Evolutionary conservation across 768 basidiomycete genomes (phyloP).

Genomic region (Collybia sp.): DNA sequence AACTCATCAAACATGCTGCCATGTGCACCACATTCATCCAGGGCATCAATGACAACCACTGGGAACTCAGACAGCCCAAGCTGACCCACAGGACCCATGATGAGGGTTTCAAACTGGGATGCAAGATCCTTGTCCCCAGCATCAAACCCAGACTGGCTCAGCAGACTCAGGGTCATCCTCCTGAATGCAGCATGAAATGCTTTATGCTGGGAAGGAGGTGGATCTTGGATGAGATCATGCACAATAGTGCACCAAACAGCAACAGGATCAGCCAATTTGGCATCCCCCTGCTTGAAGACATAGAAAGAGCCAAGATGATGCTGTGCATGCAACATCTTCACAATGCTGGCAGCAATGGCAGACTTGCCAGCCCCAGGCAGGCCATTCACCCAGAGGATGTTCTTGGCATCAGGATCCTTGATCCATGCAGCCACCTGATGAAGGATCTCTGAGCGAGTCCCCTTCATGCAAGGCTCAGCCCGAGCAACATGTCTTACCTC

Average conservation of each 20-base stretch:
- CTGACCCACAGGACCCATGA: no score
- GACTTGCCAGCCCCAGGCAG: not conserved
- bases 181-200: no score
- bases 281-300: slow-evolving; percentile 9
- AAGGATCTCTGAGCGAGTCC: not conserved
- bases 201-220: no score
- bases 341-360: slow-evolving; percentile 8
- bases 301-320: slow-evolving; percentile 13
- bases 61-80: no score
- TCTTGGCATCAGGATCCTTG: not conserved
- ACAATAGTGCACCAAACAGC: slow-evolving; percentile 9
- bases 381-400: not conserved
- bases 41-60: no score
- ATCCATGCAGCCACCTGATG: not conserved
- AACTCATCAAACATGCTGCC: no score
- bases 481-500: no score
- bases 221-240: not conserved
- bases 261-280: slow-evolving; percentile 2
- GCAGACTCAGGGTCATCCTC: no score
- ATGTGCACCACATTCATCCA: no score
- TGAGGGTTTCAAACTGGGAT: no score
- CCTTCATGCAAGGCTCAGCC: not conserved
- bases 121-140: no score
- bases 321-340: slow-evolving; percentile 6
- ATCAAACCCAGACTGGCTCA: no score